phyloP scores from a whole-genome alignment of 202 grass and related monocot genomes.

The Setaria viridis region DNA sequence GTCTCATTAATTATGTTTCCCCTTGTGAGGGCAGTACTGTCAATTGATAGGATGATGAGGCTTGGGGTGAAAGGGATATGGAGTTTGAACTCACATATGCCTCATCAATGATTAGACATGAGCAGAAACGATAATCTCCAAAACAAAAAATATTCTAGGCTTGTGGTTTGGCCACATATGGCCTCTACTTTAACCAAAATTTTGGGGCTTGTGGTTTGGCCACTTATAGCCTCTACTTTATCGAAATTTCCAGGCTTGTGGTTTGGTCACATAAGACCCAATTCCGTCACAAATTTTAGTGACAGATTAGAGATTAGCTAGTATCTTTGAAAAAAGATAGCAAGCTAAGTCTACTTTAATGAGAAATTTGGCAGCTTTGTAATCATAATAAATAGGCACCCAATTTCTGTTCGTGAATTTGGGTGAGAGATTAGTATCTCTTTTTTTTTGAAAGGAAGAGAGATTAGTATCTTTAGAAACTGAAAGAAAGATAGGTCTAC shows the following conservation, averaged over 20 bases:
- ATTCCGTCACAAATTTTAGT: too few species aligned
- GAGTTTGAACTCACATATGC: background rate
- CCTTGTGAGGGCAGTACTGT: background rate
- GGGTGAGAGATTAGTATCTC: background rate
- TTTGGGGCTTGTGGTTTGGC: background rate
- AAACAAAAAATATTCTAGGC: too few species aligned
- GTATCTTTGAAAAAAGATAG: background rate
- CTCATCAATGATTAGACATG: background rate
- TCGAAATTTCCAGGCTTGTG: too few species aligned
- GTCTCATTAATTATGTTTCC: background rate
- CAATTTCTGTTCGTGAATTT: background rate
- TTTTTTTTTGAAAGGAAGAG: too few species aligned
- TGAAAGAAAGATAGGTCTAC: background rate
- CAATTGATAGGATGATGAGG: slow-evolving; percentile 15
- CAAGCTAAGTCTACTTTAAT: background rate
- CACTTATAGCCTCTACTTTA: background rate
- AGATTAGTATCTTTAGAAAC: background rate
- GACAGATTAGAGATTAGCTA: background rate
- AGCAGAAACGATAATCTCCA: background rate
- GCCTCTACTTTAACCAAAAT: too few species aligned
- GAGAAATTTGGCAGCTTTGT: background rate
- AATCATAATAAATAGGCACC: background rate
- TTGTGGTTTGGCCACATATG: background rate
- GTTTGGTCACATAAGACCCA: background rate
- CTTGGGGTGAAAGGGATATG: slow-evolving; percentile 34